Evolutionary conservation across 2,329 filamentous ascomycete species (phyloP).

Genomic region (Aspergillus versicolor): DNA sequence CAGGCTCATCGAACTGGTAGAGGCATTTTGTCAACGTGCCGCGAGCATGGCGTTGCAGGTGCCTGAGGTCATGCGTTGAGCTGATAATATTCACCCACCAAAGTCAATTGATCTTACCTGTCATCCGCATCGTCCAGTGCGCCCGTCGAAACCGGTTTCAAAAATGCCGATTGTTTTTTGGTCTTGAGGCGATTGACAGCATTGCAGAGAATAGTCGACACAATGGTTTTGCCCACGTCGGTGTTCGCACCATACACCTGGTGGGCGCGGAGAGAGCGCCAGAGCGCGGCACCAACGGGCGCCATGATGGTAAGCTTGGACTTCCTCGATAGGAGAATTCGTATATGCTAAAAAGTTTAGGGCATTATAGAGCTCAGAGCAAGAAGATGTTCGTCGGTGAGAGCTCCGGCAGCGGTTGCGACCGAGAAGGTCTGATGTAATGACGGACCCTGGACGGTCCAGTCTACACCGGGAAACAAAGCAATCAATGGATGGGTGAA

Average conservation of each 20-base stretch:
- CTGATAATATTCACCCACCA: neutral
- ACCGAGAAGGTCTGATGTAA: neutral
- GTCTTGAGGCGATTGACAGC: constrained; percentile 50
- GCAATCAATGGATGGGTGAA: neutral
- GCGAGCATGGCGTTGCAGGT: constrained; percentile 61
- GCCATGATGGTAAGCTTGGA: constrained; percentile 31
- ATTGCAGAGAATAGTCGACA: constrained; percentile 70
- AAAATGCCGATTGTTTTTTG: constrained; percentile 57
- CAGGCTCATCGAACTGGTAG: constrained; percentile 69
- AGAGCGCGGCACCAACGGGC: constrained; percentile 61
- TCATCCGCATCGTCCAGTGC: constrained; percentile 68
- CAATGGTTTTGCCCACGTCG: constrained; percentile 79
- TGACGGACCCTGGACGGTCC: neutral
- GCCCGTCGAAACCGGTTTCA: constrained; percentile 83
- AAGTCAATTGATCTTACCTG: constrained; percentile 46
- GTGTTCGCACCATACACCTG: constrained; percentile 85
- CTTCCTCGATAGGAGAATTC: neutral
- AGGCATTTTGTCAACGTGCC: constrained; percentile 61
- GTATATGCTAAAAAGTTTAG: neutral
- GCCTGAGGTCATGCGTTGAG: constrained; percentile 37
- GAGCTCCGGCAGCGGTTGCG: neutral
- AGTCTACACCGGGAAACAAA: neutral
- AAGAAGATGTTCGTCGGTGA: neutral
- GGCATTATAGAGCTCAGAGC: neutral
- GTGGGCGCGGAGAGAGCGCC: constrained; percentile 66